Evolutionary conservation across 495 filamentous ascomycete species (phyloP), one percentile per base, ranked within the genome.

Genomic region (Penicillium crystallinum): DNA sequence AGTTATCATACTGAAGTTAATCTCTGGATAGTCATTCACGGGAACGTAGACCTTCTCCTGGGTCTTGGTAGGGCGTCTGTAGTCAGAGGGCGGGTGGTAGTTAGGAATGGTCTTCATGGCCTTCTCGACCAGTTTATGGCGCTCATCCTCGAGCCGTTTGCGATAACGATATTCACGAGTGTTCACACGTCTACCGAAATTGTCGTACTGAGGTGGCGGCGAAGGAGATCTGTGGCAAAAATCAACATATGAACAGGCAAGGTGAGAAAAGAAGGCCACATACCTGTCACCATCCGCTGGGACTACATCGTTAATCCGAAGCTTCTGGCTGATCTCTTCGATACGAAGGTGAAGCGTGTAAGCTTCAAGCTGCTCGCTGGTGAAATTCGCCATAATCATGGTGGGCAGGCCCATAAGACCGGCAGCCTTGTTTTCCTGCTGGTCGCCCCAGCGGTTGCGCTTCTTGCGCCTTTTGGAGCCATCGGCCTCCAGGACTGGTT

Each of bases 1-100:
- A 95, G 90, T 85, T 88, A 91, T 92, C 91, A 89, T 96, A 98
- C 93, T 97, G 89, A 97, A 99, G 88, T 99, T 99, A 88, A 99
- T 97, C 75, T 97, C 95, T 80, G 95, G 95, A 77, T 99, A 99
- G 74, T 99, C 95, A 85, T 97, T 97, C 77, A 98, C 93, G 64
- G 93, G 93, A 67, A 98, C 93, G 71, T 98, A 98, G 84, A 98
- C 92, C 82, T 97, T 98, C 83, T 98, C 93, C 74, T 97, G 91
- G 64, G 93, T 97, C 88, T 97, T 98, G 64, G 91, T 95, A 33
- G 93, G 93, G 49, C 93, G 89, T 67, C 93, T 89, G 70, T 97
- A 97, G 71, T 98, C 93, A 76, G 90, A 85, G 35, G 93, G 93
- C 61, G 93, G 91, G 69, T 96, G 88, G 63, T 97, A 98, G 79